These are phyloP conservation scores for Monosporascus sp. DNA, from an alignment of 2,329 filamentous ascomycete genomes.

Conservation along the genomic window DNA sequence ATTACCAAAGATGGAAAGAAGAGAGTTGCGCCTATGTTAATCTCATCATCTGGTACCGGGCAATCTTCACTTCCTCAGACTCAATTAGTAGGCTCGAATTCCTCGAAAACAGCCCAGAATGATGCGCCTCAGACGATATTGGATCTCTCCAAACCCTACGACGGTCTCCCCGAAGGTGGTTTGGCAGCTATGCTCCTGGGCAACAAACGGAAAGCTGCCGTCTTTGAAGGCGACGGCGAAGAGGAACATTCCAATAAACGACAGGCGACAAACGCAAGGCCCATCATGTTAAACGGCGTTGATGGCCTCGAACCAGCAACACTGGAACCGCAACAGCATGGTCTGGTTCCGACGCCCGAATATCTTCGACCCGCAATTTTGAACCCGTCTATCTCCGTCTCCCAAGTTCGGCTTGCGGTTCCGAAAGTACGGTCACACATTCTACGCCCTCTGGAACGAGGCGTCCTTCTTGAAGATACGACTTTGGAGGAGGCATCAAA, in stretches of 20 bases:
- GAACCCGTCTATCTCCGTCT: conserved; percentile 74
- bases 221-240: conserved; percentile 71
- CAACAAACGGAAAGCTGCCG: conserved; percentile 81
- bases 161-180: conserved; percentile 86
- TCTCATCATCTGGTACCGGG: conserved; percentile 82
- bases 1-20: conserved; percentile 97
- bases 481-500: conserved; percentile 57
- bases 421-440: conserved; percentile 82
- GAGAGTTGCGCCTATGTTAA: conserved; percentile 82
- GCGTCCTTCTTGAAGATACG: conserved; percentile 46
- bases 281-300: conserved; percentile 69
- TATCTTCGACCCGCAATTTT: conserved; percentile 83
- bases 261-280: conserved; percentile 61
- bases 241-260: conserved; percentile 47
- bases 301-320: conserved; percentile 74
- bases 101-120: conserved; percentile 55
- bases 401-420: conserved; percentile 80
- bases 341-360: conserved; percentile 66
- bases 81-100: conserved; percentile 73
- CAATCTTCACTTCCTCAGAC: conserved; percentile 86
- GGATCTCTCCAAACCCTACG: conserved; percentile 89
- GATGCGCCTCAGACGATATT: conserved; percentile 77
- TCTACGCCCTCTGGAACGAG: conserved; percentile 70
- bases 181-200: conserved; percentile 80
- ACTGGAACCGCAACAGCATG: conserved; percentile 52